Evolutionary conservation across 2,329 filamentous ascomycete species (phyloP).

Genomic region (Fusarium pseudocircinatum): DNA sequence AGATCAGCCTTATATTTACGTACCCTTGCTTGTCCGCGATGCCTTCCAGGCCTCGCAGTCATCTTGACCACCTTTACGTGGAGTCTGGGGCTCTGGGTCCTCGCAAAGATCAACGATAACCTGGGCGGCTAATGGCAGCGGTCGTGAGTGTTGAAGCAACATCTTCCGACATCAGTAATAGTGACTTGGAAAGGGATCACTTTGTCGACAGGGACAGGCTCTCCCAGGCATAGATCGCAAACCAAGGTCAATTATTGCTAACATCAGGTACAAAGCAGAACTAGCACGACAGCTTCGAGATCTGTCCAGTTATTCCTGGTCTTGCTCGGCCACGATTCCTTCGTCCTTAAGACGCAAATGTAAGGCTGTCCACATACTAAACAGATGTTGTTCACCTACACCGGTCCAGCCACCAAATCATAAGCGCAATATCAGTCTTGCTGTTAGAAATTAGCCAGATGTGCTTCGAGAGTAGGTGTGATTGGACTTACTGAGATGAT

Average conservation of each 20-base stretch:
- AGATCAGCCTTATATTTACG: too few relatives aligned
- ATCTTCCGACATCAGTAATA: not conserved
- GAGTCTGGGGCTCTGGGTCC: too few relatives aligned
- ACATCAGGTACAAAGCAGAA: not conserved
- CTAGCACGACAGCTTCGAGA: not conserved
- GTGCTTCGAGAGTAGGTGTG: not conserved
- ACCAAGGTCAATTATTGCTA: not conserved
- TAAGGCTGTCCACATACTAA: too few relatives aligned
- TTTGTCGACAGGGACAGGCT: not conserved
- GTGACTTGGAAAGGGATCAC: not conserved
- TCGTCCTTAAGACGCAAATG: not conserved
- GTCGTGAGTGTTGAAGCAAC: rapidly evolving
- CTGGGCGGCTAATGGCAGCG: not conserved
- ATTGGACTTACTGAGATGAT: not conserved
- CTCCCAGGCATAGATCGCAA: rapidly evolving
- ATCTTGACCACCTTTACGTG: not conserved
- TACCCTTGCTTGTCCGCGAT: too few relatives aligned
- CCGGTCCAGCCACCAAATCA: not conserved
- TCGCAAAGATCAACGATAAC: not conserved
- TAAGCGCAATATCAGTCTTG: too few relatives aligned
- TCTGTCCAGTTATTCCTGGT: not conserved
- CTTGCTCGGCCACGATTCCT: too few relatives aligned
- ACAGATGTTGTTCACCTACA: not conserved
- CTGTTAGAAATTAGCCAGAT: not conserved
- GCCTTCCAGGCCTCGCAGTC: not conserved